phyloP scores from a whole-genome alignment of 257 asterid genomes.

The Leptodermis oblonga region DNA sequence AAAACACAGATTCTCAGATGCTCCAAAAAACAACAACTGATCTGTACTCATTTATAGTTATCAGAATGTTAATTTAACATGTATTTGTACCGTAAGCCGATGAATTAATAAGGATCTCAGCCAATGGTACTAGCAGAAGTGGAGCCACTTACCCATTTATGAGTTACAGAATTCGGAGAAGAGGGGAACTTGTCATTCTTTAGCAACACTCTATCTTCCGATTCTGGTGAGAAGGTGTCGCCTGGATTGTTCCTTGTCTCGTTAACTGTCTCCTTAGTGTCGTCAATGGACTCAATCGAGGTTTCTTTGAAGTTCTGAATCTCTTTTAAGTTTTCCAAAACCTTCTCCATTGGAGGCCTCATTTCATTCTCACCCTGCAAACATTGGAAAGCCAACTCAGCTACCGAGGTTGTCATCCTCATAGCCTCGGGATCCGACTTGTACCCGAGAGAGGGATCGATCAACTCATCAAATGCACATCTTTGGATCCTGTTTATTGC shows the following conservation, averaged over 20 bases:
- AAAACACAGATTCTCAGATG: neutral
- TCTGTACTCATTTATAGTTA: neutral
- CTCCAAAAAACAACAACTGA: neutral
- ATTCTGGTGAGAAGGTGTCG: constrained; percentile 26
- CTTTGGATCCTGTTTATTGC: constrained; percentile 57
- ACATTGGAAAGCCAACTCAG: constrained; percentile 71
- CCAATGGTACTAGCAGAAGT: constrained; percentile 18
- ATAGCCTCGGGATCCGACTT: constrained; percentile 39
- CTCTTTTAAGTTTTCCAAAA: constrained; percentile 31
- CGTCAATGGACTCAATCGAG: constrained; percentile 12
- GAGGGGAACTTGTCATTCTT: constrained; percentile 16
- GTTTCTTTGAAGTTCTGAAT: constrained; percentile 31
- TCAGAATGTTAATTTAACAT: neutral
- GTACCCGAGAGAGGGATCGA: constrained; percentile 53
- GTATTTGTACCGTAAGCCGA: neutral
- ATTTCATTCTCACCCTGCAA: constrained; percentile 61
- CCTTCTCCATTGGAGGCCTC: constrained; percentile 80
- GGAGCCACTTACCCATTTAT: constrained; percentile 27
- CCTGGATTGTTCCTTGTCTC: constrained; percentile 6
- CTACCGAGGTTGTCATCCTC: constrained; percentile 67
- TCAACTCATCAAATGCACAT: constrained; percentile 58
- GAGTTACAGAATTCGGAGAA: constrained; percentile 29
- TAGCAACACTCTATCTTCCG: constrained; percentile 28
- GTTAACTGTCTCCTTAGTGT: constrained; percentile 2
- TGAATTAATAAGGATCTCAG: constrained; percentile 12